phyloP scores from a whole-genome alignment of 2,329 filamentous ascomycete species.

The Camillea tinctor region DNA sequence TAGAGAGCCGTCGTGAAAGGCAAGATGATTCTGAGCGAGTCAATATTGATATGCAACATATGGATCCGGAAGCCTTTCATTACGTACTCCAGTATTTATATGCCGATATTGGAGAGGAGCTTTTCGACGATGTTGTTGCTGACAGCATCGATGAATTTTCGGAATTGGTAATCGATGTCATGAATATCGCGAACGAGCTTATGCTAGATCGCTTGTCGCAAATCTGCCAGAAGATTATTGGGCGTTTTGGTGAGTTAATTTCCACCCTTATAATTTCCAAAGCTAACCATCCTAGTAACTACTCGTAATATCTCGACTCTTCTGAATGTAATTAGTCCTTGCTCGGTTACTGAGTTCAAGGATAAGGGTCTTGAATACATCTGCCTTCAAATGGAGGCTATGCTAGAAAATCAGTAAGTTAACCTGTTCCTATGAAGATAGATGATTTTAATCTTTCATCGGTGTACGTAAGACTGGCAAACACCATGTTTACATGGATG shows the following conservation, averaged over 20 bases:
- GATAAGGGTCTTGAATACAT: slow-evolving; percentile 86
- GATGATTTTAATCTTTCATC: neutral
- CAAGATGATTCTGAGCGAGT: slow-evolving; percentile 50
- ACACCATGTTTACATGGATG: neutral
- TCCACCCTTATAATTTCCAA: neutral
- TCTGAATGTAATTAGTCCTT: slow-evolving; percentile 82
- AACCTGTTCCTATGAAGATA: neutral
- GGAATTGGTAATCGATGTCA: slow-evolving; percentile 86
- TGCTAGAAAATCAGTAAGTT: slow-evolving; percentile 76
- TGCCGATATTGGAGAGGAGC: slow-evolving; percentile 72
- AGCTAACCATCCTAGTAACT: slow-evolving; percentile 51
- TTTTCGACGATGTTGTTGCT: slow-evolving; percentile 76
- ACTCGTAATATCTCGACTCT: slow-evolving; percentile 82
- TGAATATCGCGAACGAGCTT: slow-evolving; percentile 86
- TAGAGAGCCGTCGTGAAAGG: slow-evolving; percentile 63
- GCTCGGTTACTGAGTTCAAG: slow-evolving; percentile 81
- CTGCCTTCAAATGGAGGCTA: slow-evolving; percentile 84
- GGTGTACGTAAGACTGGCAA: neutral
- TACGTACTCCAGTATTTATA: slow-evolving; percentile 83
- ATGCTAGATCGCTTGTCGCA: slow-evolving; percentile 92
- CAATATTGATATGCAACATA: slow-evolving; percentile 78
- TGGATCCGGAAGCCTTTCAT: slow-evolving; percentile 69
- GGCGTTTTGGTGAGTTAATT: slow-evolving; percentile 56
- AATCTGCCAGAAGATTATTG: slow-evolving; percentile 82
- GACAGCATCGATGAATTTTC: slow-evolving; percentile 78